Evolutionary conservation across 2,329 filamentous ascomycete genomes (phyloP).

Genomic region (Aspergillus eucalypticola): DNA sequence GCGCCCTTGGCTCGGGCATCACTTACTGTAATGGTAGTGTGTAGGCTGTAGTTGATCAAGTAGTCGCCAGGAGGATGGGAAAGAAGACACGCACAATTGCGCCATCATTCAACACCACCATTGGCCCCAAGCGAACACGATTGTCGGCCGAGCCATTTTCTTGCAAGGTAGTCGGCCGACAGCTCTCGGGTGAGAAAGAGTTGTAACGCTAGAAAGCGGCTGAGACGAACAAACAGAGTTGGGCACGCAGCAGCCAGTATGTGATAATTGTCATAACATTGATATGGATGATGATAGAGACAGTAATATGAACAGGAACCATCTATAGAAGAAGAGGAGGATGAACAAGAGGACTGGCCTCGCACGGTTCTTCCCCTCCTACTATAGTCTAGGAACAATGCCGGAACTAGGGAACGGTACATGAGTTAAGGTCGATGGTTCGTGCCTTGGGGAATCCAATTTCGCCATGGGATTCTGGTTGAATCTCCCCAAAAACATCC

Average conservation of each 20-base stretch:
- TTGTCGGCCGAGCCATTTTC: slow-evolving; percentile 27
- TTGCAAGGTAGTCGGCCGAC: slow-evolving; percentile 27
- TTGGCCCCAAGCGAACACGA: slow-evolving; percentile 26
- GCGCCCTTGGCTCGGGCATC: background rate
- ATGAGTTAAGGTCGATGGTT: background rate
- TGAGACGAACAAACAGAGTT: background rate
- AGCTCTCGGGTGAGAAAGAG: slow-evolving; percentile 13
- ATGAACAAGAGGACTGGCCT: background rate
- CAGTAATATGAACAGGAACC: too few relatives aligned
- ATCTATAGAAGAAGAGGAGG: background rate
- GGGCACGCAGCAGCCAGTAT: background rate
- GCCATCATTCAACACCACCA: slow-evolving; percentile 31
- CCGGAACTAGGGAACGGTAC: background rate
- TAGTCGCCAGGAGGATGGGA: background rate
- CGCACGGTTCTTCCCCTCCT: background rate
- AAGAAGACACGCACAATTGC: slow-evolving; percentile 30
- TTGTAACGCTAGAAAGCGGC: background rate
- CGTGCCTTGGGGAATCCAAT: background rate
- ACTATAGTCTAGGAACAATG: background rate
- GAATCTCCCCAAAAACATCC: background rate
- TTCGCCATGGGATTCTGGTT: background rate
- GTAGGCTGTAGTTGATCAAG: background rate
- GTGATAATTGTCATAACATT: too few relatives aligned
- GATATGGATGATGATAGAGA: background rate
- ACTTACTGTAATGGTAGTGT: background rate